Evolutionary conservation across 1,284 basidiomycete genomes (phyloP).

Genomic region (Ceratobasidium sp.): DNA sequence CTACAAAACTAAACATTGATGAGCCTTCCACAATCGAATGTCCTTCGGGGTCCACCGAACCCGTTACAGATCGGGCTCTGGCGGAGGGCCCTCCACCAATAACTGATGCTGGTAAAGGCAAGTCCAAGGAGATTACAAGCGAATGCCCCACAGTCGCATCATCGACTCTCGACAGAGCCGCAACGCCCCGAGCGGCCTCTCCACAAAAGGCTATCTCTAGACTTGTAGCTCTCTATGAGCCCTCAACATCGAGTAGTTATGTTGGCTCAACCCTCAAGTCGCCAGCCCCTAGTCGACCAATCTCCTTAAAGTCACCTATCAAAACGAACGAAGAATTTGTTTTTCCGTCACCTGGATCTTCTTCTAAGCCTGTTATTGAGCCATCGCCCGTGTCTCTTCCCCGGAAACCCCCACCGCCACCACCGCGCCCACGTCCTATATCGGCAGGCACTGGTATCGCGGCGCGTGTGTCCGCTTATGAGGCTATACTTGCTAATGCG

Average conservation of each 20-base stretch:
- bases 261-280: constrained; percentile 1
- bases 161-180: background rate
- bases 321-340: background rate
- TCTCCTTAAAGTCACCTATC: background rate
- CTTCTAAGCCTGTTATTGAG: background rate
- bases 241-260: background rate
- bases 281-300: background rate
- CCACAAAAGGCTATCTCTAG: background rate
- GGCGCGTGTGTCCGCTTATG: constrained; percentile 35
- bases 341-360: background rate
- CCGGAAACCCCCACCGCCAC: constrained; percentile 25
- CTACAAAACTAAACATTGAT: constrained; percentile 4
- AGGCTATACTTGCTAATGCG: constrained; percentile 27
- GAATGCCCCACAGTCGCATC: background rate
- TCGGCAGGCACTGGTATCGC: constrained; percentile 12
- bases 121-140: background rate
- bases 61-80: background rate
- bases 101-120: background rate
- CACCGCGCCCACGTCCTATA: constrained; percentile 4
- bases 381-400: background rate
- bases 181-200: background rate
- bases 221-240: background rate
- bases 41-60: background rate
- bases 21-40: background rate
- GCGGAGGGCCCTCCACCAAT: background rate